Conservation (phyloP, 495 filamentous ascomycete species). For the Annulohypoxylon bovei region DNA sequence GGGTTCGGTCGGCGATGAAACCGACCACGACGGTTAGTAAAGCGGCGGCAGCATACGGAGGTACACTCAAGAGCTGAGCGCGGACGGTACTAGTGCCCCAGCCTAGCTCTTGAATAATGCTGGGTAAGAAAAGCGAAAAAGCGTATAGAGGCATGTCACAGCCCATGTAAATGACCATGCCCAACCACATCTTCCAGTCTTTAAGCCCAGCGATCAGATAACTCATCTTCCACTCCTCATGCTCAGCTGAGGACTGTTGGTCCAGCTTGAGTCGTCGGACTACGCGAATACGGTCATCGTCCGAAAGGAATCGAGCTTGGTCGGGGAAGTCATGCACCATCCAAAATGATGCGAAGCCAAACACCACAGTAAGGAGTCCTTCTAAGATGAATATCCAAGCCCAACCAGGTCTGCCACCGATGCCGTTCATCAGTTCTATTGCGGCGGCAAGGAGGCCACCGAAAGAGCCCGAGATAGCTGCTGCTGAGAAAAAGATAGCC, state of each 20-base stretch:
- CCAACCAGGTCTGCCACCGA: conserved; percentile 75
- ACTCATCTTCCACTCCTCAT: conserved; percentile 78
- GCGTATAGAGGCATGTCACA: conserved; percentile 81
- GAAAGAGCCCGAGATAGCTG: conserved; percentile 85
- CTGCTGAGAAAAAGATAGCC: conserved; percentile 92
- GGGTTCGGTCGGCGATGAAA: conserved; percentile 80
- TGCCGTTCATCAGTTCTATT: conserved; percentile 77
- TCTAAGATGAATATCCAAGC: conserved; percentile 88
- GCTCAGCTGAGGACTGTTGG: conserved; percentile 78
- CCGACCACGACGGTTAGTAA: conserved; percentile 80
- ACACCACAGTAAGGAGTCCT: conserved; percentile 77
- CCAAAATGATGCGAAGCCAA: conserved; percentile 81
- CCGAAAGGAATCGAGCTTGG: conserved; percentile 78
- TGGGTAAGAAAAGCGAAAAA: conserved; percentile 90
- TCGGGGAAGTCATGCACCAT: conserved; percentile 92
- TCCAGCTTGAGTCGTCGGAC: conserved; percentile 77
- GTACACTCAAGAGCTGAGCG: conserved; percentile 85
- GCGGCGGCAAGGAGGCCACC: conserved; percentile 84
- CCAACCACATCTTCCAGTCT: conserved; percentile 90
- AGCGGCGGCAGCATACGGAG: conserved; percentile 87
- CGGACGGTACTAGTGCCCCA: conserved; percentile 65
- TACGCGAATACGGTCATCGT: conserved; percentile 77
- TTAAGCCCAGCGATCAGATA: conserved; percentile 80
- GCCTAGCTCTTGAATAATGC: conserved; percentile 80
- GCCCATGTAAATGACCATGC: conserved; percentile 84